Evolutionary conservation across 1,284 basidiomycete genomes (phyloP).

Genomic region (Hypsizygus ulmarius): DNA sequence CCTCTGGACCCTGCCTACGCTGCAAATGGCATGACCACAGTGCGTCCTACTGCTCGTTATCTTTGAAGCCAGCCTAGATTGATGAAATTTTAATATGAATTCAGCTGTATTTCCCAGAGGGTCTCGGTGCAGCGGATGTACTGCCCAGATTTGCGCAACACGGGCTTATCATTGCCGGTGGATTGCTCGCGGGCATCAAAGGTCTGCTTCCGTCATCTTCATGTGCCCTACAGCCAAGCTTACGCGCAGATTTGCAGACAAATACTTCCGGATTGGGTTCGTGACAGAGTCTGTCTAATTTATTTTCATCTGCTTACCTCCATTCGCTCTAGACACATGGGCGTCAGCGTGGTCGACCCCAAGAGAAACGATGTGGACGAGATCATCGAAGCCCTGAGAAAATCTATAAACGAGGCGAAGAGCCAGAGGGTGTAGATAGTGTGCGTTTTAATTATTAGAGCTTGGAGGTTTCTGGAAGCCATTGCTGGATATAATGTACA

Average conservation of each 20-base stretch:
- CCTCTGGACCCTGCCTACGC: slow-evolving; percentile 60
- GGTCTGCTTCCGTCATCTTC: slow-evolving; percentile 41
- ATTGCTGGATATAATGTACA: not conserved
- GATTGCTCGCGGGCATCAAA: slow-evolving; percentile 86
- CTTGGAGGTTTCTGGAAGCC: not conserved
- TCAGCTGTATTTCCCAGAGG: slow-evolving; percentile 77
- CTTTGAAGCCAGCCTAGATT: not conserved
- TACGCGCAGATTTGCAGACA: slow-evolving; percentile 38
- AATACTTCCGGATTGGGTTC: slow-evolving; percentile 79
- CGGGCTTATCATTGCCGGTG: slow-evolving; percentile 85
- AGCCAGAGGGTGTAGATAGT: slow-evolving; percentile 12
- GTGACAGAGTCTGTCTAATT: slow-evolving; percentile 23
- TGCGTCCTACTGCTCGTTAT: slow-evolving; percentile 28
- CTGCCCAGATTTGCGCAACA: slow-evolving; percentile 67
- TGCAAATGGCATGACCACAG: slow-evolving; percentile 95
- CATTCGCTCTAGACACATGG: slow-evolving; percentile 74
- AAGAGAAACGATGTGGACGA: slow-evolving; percentile 75
- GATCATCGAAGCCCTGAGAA: slow-evolving; percentile 68
- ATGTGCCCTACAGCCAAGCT: not conserved
- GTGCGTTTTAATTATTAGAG: not conserved
- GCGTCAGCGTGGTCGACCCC: slow-evolving; percentile 72
- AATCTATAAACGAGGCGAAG: slow-evolving; percentile 52
- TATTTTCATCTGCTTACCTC: not conserved
- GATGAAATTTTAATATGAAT: not conserved
- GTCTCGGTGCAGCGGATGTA: slow-evolving; percentile 70